A percentile compares a stretch with the other conserved stretches of the same genome.
These are phyloP conservation scores for Pachysandra terminalis DNA, from an alignment of 164 flowering plant genomes.

Conservation along the genomic window DNA sequence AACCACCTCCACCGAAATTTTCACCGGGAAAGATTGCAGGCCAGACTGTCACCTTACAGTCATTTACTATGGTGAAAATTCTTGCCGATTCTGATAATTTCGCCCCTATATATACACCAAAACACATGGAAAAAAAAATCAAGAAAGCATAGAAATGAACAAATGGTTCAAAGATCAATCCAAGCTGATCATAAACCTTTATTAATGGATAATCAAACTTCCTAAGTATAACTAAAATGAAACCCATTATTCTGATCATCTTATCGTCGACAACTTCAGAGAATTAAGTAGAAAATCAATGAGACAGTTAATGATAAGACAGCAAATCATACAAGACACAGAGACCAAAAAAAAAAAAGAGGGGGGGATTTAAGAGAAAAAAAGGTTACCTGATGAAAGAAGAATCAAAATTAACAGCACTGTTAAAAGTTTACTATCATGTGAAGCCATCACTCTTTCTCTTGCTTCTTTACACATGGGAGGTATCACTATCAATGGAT, in stretches of 20 bases:
- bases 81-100: constrained; percentile 38
- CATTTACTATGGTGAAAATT: constrained; percentile 71
- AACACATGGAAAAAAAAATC: background rate
- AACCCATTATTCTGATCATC: too few species aligned
- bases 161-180: background rate
- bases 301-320: too few species aligned
- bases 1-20: constrained; percentile 67
- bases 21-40: constrained; percentile 74
- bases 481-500: background rate
- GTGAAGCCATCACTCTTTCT: constrained; percentile 14
- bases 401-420: constrained; percentile 5
- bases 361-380: background rate
- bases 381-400: constrained; percentile 20
- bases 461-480: background rate
- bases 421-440: background rate
- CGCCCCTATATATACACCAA: constrained; percentile 32
- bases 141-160: background rate
- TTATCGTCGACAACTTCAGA: too few species aligned
- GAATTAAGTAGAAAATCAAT: too few species aligned
- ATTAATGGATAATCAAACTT: too few species aligned
- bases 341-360: background rate
- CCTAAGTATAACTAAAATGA: too few species aligned
- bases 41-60: constrained; percentile 83
- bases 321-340: background rate
- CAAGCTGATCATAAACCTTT: background rate